Evolutionary conservation across 2,329 filamentous ascomycete species (phyloP).

Genomic region (Xylaria sp.): DNA sequence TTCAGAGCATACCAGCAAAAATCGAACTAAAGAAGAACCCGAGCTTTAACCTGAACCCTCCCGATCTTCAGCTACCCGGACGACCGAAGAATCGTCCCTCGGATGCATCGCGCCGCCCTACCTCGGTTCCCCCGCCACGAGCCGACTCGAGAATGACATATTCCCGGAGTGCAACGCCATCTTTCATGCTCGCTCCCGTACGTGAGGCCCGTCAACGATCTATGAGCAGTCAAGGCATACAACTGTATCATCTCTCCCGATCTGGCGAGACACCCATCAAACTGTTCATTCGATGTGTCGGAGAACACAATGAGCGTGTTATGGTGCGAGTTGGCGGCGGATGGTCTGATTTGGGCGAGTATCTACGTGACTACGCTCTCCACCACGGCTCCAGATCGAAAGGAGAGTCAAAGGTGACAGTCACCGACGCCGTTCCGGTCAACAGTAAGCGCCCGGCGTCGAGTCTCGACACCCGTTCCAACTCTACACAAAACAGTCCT

Average conservation of each 20-base stretch:
- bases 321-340: slow-evolving; percentile 98
- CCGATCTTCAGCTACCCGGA: slow-evolving; percentile 48
- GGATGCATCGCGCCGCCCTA: slow-evolving; percentile 43
- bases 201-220: slow-evolving; percentile 46
- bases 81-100: slow-evolving; percentile 41
- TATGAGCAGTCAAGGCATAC: slow-evolving; percentile 63
- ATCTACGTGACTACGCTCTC: slow-evolving; percentile 84
- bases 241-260: slow-evolving; percentile 85
- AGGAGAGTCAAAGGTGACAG: slow-evolving; percentile 51
- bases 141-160: slow-evolving; percentile 49
- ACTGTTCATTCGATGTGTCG: slow-evolving; percentile 87
- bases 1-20: slow-evolving; percentile 70
- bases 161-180: slow-evolving; percentile 51
- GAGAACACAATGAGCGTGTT: slow-evolving; percentile 82
- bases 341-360: slow-evolving; percentile 96
- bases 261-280: slow-evolving; percentile 85
- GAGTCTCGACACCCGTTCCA: slow-evolving; percentile 39
- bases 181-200: slow-evolving; percentile 62
- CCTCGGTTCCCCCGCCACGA: slow-evolving; percentile 44
- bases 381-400: slow-evolving; percentile 75
- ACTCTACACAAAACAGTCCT: slow-evolving; percentile 35
- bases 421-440: slow-evolving; percentile 45
- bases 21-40: slow-evolving; percentile 63
- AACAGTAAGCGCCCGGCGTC: slow-evolving; percentile 34
- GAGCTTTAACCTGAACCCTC: slow-evolving; percentile 51